Evolutionary conservation across 305 asterid genomes (phyloP).

Genomic region (Fraxinus dipetala): DNA sequence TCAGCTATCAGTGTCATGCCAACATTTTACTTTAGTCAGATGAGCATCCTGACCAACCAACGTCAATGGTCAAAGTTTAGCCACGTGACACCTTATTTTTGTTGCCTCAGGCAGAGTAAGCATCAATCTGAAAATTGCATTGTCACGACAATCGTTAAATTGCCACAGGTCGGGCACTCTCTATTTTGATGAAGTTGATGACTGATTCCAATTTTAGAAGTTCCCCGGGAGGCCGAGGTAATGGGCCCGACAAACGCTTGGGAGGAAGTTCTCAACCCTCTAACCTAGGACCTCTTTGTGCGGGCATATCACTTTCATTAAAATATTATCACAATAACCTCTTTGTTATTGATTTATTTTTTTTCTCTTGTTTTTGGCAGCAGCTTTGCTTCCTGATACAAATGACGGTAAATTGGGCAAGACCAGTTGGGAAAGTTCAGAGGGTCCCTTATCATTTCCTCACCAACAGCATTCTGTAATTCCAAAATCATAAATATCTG

Average conservation of each 20-base stretch:
- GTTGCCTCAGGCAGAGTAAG: background rate
- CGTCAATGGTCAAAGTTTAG: background rate
- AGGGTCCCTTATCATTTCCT: conserved; percentile 73
- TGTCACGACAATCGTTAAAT: background rate
- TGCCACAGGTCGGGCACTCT: background rate
- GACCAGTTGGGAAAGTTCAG: conserved; percentile 63
- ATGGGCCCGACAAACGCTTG: background rate
- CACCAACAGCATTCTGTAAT: conserved; percentile 89
- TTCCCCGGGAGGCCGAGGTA: background rate
- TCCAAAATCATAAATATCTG: conserved; percentile 60
- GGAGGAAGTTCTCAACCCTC: background rate
- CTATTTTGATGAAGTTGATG: background rate
- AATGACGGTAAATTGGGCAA: conserved; percentile 48
- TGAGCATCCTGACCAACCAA: background rate
- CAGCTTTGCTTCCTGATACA: conserved; percentile 58
- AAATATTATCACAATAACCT: background rate
- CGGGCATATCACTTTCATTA: background rate
- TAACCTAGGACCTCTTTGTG: background rate
- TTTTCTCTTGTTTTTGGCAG: conserved; percentile 37
- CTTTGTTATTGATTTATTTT: background rate
- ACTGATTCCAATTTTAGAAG: background rate
- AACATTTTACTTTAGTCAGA: background rate
- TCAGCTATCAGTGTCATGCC: background rate
- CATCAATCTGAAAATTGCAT: background rate
- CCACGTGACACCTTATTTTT: background rate